phyloP scores from a whole-genome alignment of 306 rosid genomes.

The Trifolium subterraneum region DNA sequence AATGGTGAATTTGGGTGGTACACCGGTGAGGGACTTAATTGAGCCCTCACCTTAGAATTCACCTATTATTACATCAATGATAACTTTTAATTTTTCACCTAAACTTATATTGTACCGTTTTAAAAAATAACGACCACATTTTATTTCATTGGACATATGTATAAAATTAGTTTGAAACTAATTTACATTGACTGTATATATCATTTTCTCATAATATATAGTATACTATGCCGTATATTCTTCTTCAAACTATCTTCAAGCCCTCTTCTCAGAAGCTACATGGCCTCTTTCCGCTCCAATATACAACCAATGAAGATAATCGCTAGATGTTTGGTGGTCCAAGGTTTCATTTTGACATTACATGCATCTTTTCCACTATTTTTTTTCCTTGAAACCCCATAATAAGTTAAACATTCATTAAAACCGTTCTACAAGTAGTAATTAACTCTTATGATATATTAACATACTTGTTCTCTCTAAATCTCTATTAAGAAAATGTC shows the following conservation, averaged over 20 bases:
- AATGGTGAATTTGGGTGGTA: too few relatives aligned
- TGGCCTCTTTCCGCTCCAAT: background rate
- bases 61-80: too few relatives aligned
- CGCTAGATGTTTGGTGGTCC: background rate
- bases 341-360: constrained; percentile 3
- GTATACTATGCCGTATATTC: too few relatives aligned
- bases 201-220: too few relatives aligned
- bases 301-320: background rate
- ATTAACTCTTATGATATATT: background rate
- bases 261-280: constrained; percentile 18
- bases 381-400: background rate
- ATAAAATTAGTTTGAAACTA: too few relatives aligned
- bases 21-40: too few relatives aligned
- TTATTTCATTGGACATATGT: too few relatives aligned
- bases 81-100: too few relatives aligned
- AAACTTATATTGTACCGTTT: too few relatives aligned
- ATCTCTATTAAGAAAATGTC: background rate
- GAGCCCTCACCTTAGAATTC: too few relatives aligned
- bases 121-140: too few relatives aligned
- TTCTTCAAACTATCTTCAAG: constrained; percentile 8
- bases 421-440: background rate
- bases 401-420: background rate
- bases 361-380: background rate
- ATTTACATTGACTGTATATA: too few relatives aligned
- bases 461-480: background rate